Evolutionary conservation across 2,329 filamentous ascomycete species (phyloP).

Genomic region (Penicillium sp.): DNA sequence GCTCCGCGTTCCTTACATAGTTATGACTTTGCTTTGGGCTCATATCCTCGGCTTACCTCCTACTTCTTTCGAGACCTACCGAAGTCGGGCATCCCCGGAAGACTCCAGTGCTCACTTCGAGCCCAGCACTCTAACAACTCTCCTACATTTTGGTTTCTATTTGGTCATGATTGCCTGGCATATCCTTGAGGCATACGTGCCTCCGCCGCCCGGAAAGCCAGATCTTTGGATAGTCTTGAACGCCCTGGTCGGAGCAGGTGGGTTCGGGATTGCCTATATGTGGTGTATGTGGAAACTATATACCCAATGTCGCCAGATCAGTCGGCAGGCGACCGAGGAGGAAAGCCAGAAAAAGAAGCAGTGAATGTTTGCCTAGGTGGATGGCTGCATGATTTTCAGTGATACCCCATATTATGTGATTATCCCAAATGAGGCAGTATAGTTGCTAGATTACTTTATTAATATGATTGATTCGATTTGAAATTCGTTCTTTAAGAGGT

Average conservation of each 20-base stretch:
- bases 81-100: slow-evolving; percentile 43
- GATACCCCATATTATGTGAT: slow-evolving; percentile 29
- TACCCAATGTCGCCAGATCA: slow-evolving; percentile 30
- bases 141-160: slow-evolving; percentile 77
- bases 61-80: slow-evolving; percentile 67
- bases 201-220: slow-evolving; percentile 72
- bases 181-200: slow-evolving; percentile 64
- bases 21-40: slow-evolving; percentile 83
- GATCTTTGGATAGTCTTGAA: slow-evolving; percentile 95
- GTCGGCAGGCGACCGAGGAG: slow-evolving; percentile 24
- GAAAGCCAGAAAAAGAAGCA: slow-evolving; percentile 36
- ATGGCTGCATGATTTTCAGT: slow-evolving; percentile 16
- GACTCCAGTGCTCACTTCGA: slow-evolving; percentile 44
- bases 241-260: slow-evolving; percentile 77
- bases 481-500: slow-evolving; percentile 5
- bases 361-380: slow-evolving; percentile 18
- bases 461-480: neutral
- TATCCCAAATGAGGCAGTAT: slow-evolving; percentile 1
- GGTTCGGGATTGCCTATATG: slow-evolving; percentile 81
- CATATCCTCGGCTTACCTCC: slow-evolving; percentile 87
- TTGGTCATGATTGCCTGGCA: slow-evolving; percentile 78
- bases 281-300: slow-evolving; percentile 77
- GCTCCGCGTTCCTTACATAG: slow-evolving; percentile 76
- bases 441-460: slow-evolving; percentile 9
- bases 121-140: slow-evolving; percentile 58